A percentile compares a stretch with the other conserved stretches of the same genome.
These are phyloP conservation scores for Cryptococcus depauperatus DNA, from an alignment of 1,284 basidiomycete genomes.

Conservation along the genomic window DNA sequence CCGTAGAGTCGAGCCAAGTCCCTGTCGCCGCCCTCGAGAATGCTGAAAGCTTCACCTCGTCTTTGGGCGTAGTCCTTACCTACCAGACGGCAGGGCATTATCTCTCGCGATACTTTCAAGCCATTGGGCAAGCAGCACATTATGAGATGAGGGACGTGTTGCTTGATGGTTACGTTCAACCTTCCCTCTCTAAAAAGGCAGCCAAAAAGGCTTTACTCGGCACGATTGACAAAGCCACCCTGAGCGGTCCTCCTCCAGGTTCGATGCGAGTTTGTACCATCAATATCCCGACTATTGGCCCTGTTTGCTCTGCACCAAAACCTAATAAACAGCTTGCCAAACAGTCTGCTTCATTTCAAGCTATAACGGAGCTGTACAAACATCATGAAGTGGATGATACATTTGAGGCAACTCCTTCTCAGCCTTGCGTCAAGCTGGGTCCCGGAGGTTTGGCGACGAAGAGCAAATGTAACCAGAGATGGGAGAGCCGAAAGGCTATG, in stretches of 20 bases:
- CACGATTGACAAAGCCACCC: neutral
- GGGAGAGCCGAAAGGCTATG: conserved; percentile 2
- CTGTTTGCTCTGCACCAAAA: conserved; percentile 6
- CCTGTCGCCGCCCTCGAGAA: too few species aligned
- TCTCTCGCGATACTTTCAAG: conserved; percentile 6
- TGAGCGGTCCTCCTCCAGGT: neutral
- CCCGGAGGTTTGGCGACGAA: neutral
- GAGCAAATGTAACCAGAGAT: conserved; percentile 1
- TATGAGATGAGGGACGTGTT: conserved; percentile 4
- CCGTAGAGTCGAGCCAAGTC: too few species aligned
- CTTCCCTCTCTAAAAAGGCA: neutral
- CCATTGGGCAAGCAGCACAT: conserved; percentile 3
- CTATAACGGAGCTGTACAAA: conserved; percentile 7
- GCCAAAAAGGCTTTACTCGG: neutral
- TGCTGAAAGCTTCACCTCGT: neutral
- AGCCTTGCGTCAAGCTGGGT: neutral
- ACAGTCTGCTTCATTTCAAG: conserved; percentile 9
- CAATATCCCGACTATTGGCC: conserved; percentile 3
- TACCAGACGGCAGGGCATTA: conserved; percentile 7
- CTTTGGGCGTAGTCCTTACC: conserved; percentile 6
- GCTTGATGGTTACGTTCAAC: neutral
- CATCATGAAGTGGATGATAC: conserved; percentile 4
- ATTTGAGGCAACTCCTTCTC: conserved; percentile 3
- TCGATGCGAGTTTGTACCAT: conserved; percentile 8
- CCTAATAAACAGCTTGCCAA: conserved; percentile 9